A percentile compares a stretch with the other conserved stretches of the same genome.
phyloP scores from a whole-genome alignment of 73 alveolate species.

The Halteria grandinella region DNA sequence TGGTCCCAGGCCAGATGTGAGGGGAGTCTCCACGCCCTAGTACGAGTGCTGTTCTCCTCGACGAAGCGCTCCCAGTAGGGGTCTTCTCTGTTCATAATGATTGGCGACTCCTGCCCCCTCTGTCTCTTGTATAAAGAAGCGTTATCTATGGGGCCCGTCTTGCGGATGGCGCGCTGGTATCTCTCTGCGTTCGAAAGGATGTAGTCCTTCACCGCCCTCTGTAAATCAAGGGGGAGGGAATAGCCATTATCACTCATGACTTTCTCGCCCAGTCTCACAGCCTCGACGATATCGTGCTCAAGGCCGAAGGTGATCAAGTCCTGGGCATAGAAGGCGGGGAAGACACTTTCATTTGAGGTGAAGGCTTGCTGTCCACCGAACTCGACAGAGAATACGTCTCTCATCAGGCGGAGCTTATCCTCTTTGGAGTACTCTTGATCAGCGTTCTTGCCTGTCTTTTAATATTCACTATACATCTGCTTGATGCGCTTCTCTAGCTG shows the following conservation, averaged over 20 bases:
- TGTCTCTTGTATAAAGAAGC: neutral
- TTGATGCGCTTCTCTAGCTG: neutral
- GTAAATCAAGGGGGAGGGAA: constrained; percentile 2
- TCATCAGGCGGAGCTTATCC: neutral
- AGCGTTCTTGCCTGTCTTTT: neutral
- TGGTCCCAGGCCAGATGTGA: constrained; percentile 6
- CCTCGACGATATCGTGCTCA: constrained; percentile 31
- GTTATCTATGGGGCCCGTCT: constrained; percentile 54
- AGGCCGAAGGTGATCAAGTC: constrained; percentile 45
- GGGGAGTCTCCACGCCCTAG: constrained; percentile 31
- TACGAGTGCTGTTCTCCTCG: neutral
- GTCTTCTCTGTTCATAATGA: constrained; percentile 7
- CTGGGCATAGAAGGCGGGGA: constrained; percentile 42
- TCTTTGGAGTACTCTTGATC: neutral
- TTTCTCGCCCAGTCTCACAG: constrained; percentile 48
- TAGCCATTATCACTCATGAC: constrained; percentile 29
- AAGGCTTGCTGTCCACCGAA: neutral
- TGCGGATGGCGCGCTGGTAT: constrained; percentile 18
- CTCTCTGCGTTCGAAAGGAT: constrained; percentile 2
- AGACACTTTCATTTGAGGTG: constrained; percentile 3
- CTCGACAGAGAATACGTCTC: constrained; percentile 6
- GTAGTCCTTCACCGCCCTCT: constrained; percentile 13
- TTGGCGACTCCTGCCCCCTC: constrained; percentile 8
- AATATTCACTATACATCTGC: constrained; percentile 4
- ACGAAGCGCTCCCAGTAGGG: constrained; percentile 1